These are phyloP conservation scores for Pulveroboletus frians DNA, from an alignment of 768 basidiomycete species.

Conservation along the genomic window DNA sequence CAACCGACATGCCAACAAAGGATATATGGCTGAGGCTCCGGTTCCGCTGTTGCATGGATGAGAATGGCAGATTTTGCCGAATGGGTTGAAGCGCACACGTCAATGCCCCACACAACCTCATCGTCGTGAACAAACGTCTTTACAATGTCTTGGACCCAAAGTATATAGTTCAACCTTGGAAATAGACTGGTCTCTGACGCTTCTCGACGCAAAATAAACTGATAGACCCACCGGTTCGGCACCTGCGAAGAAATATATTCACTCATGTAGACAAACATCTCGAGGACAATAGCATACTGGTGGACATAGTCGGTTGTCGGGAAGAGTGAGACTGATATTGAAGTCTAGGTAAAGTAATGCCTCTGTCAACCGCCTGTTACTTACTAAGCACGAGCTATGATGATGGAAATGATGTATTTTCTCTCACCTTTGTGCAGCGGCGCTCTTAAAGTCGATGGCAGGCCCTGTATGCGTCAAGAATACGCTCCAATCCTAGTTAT, in stretches of 20 bases:
- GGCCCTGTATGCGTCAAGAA: constrained; percentile 25
- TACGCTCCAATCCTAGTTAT: constrained; percentile 19
- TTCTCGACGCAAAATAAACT: background rate
- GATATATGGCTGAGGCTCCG: constrained; percentile 87
- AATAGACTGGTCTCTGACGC: background rate
- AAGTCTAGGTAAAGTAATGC: constrained; percentile 78
- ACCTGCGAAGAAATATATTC: constrained; percentile 40
- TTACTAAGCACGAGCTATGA: constrained; percentile 6
- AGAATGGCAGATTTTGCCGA: background rate
- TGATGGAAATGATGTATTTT: background rate
- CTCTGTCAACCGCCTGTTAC: constrained; percentile 65
- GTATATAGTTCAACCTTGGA: constrained; percentile 75
- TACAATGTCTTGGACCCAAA: constrained; percentile 77
- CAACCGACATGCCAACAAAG: constrained; percentile 61
- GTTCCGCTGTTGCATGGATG: constrained; percentile 57
- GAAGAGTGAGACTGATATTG: constrained; percentile 53
- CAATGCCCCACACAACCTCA: constrained; percentile 47
- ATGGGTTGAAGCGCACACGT: constrained; percentile 52
- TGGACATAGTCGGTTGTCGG: constrained; percentile 76
- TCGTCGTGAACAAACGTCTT: constrained; percentile 24
- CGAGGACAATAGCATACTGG: constrained; percentile 50
- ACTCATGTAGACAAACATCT: background rate
- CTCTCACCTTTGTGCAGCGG: constrained; percentile 60
- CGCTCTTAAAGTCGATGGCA: constrained; percentile 72
- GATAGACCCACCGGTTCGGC: constrained; percentile 55